Conservation (phyloP, 352 stramenopile species). For the Globisporangium abappressorium region DNA sequence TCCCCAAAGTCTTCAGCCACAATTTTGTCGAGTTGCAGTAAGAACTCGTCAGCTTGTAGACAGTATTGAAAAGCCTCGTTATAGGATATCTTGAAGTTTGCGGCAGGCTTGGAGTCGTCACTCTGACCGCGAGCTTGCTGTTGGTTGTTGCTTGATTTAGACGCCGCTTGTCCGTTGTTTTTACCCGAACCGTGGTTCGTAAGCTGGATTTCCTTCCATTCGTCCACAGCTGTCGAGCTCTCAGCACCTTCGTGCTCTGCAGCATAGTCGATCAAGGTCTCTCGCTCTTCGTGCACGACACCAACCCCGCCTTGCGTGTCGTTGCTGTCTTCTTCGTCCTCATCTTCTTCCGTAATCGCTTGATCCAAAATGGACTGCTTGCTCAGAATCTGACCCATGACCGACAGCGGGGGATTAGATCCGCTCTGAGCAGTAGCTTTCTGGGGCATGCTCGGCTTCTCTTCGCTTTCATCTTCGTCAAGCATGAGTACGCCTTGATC, state of each 20-base stretch:
- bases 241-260: conserved; percentile 5
- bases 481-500: conserved; percentile 67
- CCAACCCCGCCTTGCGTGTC: conserved; percentile 11
- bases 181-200: background rate
- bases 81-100: conserved; percentile 36
- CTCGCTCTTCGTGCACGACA: background rate
- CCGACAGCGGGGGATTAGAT: conserved; percentile 20
- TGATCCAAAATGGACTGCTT: conserved; percentile 29
- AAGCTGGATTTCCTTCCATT: conserved; percentile 67
- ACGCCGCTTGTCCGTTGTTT: background rate
- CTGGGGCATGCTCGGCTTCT: background rate
- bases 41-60: conserved; percentile 31
- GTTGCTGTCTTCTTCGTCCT: conserved; percentile 21
- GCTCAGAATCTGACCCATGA: conserved; percentile 47
- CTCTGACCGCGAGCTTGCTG: background rate
- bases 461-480: conserved; percentile 17
- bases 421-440: background rate
- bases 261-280: conserved; percentile 16
- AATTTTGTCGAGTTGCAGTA: conserved; percentile 47
- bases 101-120: background rate
- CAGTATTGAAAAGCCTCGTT: conserved; percentile 46
- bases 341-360: conserved; percentile 43
- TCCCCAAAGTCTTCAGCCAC: conserved; percentile 45
- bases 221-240: conserved; percentile 18
- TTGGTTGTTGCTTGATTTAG: background rate